Evolutionary conservation across 805 yeast genomes (phyloP).

Genomic region (Lipomyces spencermartinsiae): DNA sequence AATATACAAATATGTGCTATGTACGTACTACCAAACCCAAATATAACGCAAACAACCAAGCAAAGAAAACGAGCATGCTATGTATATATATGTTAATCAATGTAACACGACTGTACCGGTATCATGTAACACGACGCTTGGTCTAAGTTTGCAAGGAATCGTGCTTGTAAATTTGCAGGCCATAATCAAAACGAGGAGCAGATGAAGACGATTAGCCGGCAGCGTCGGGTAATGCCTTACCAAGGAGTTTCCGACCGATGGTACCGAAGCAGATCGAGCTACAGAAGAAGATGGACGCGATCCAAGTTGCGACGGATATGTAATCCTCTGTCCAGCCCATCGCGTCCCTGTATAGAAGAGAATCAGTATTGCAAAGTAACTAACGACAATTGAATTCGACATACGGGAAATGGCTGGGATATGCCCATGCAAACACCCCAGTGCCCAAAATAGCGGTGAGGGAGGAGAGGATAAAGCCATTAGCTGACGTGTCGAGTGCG

Average conservation of each 20-base stretch:
- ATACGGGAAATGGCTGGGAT: constrained; percentile 36
- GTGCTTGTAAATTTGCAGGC: not conserved
- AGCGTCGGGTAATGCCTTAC: not conserved
- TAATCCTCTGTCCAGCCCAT: constrained; percentile 40
- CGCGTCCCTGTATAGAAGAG: constrained; percentile 38
- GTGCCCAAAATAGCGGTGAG: constrained; percentile 46
- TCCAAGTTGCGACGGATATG: constrained; percentile 43
- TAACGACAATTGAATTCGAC: not conserved
- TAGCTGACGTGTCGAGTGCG: constrained; percentile 47
- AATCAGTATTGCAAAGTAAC: not conserved
- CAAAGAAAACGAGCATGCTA: not conserved
- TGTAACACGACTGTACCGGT: not conserved
- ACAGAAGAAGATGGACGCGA: constrained; percentile 45
- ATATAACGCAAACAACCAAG: not conserved
- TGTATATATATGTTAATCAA: not conserved
- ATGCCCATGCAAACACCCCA: constrained; percentile 40
- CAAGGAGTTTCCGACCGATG: constrained; percentile 48
- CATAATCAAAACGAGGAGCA: not conserved
- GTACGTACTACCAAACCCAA: not conserved
- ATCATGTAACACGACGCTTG: not conserved
- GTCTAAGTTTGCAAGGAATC: not conserved
- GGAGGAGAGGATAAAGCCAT: constrained; percentile 48
- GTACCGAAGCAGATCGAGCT: constrained; percentile 49
- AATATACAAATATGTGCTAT: not conserved
- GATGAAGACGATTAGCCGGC: not conserved